These are phyloP conservation scores for Serendipita vermifera DNA, from an alignment of 768 basidiomycete genomes.

Conservation along the genomic window DNA sequence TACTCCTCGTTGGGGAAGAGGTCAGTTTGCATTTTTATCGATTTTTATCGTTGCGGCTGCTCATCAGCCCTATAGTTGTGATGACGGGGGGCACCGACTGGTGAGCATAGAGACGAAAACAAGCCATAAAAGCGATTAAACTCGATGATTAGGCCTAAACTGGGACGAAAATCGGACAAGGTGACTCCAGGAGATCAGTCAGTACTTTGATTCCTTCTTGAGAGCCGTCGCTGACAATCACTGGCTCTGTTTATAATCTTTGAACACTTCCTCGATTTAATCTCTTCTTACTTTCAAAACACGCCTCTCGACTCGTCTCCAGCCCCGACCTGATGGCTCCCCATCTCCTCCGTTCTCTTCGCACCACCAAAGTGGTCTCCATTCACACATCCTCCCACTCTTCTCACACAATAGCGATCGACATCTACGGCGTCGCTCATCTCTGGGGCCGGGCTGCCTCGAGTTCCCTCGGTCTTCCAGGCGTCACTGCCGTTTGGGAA, in stretches of 20 bases:
- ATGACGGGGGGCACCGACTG: slow-evolving; percentile 13
- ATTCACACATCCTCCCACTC: slow-evolving; percentile 64
- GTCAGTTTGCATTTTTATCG: no score
- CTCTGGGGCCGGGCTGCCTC: slow-evolving; percentile 77
- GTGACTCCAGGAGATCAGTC: slow-evolving; percentile 9
- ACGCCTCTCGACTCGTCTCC: slow-evolving; percentile 9
- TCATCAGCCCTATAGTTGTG: slow-evolving; percentile 9
- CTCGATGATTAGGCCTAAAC: slow-evolving; percentile 11
- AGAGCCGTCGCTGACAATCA: background rate
- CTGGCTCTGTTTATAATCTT: background rate
- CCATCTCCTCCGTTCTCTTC: slow-evolving; percentile 76
- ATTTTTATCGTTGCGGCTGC: no score
- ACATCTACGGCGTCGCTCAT: slow-evolving; percentile 70
- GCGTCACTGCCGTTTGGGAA: slow-evolving; percentile 52
- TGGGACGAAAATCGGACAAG: slow-evolving; percentile 16
- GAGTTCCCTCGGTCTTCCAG: slow-evolving; percentile 48
- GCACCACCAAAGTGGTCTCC: slow-evolving; percentile 60
- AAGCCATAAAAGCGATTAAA: background rate
- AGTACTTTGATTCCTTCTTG: slow-evolving; percentile 7
- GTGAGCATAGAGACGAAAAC: background rate
- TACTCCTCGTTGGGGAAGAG: no score
- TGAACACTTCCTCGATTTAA: no score
- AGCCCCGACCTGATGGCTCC: slow-evolving; percentile 78
- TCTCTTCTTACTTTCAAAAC: background rate
- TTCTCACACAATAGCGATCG: slow-evolving; percentile 65